Percentiles rank a stretch among this genome's conserved stretches.
These are phyloP conservation scores for Naganishia sp. DNA, from an alignment of 1,284 basidiomycete genomes.

Conservation along the genomic window DNA sequence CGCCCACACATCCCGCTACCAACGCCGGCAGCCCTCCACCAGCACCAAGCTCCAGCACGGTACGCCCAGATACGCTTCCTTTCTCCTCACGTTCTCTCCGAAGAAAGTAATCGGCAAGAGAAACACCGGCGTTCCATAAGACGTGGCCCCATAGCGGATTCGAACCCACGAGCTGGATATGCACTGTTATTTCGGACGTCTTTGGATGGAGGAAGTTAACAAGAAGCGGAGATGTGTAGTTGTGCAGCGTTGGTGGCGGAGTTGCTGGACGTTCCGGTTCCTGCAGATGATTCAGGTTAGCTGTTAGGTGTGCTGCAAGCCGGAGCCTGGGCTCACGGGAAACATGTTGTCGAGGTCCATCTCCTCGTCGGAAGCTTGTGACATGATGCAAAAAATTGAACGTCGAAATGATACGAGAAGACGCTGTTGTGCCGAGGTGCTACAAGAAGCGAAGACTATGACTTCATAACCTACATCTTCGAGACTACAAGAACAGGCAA, in stretches of 20 bases:
- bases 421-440: no score
- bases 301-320: no score
- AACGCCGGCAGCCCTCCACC: slow-evolving; percentile 86
- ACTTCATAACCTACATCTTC: no score
- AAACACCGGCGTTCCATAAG: slow-evolving; percentile 81
- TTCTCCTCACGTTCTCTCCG: slow-evolving; percentile 38
- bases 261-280: slow-evolving; percentile 31
- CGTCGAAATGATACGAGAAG: slow-evolving; percentile 61
- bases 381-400: slow-evolving; percentile 70
- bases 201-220: background rate
- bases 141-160: slow-evolving; percentile 92
- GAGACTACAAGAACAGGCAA: no score
- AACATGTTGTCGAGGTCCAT: slow-evolving; percentile 30
- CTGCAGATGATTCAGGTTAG: background rate
- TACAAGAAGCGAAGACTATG: no score
- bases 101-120: slow-evolving; percentile 74
- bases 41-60: slow-evolving; percentile 86
- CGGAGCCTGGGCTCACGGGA: slow-evolving; percentile 20
- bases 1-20: slow-evolving; percentile 69
- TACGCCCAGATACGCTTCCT: slow-evolving; percentile 50
- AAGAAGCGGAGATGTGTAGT: slow-evolving; percentile 28
- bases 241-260: slow-evolving; percentile 29
- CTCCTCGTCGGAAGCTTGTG: slow-evolving; percentile 58
- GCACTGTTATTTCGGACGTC: slow-evolving; percentile 53
- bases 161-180: slow-evolving; percentile 75